Evolutionary conservation across 768 basidiomycete species (phyloP).

Genomic region (Mycena pura): DNA sequence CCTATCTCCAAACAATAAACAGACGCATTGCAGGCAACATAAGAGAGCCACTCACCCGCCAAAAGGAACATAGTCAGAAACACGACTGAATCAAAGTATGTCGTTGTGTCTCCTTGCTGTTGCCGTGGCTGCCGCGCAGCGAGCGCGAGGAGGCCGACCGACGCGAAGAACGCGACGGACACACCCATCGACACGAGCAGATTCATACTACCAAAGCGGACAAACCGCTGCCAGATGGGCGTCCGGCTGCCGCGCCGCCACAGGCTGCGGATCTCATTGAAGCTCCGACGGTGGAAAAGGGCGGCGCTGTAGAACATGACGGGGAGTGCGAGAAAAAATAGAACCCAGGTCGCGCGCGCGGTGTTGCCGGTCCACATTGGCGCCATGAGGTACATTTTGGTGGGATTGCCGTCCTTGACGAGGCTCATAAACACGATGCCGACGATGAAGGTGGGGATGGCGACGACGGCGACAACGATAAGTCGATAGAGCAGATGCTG

Average conservation of each 20-base stretch:
- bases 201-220: constrained; percentile 88
- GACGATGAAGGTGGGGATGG: constrained; percentile 84
- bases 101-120: constrained; percentile 58
- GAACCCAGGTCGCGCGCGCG: constrained; percentile 64
- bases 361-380: constrained; percentile 71
- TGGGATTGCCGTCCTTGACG: constrained; percentile 51
- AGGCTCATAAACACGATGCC: constrained; percentile 80
- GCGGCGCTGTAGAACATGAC: constrained; percentile 73
- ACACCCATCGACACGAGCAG: constrained; percentile 78
- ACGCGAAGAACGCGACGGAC: constrained; percentile 79
- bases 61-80: constrained; percentile 85
- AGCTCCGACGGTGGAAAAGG: constrained; percentile 59
- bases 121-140: constrained; percentile 50
- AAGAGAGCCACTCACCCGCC: constrained; percentile 48
- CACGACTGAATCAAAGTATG: constrained; percentile 84
- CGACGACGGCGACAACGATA: constrained; percentile 60
- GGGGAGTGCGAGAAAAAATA: constrained; percentile 72
- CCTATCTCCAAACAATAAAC: constrained; percentile 44
- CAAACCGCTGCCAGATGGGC: constrained; percentile 62
- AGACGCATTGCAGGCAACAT: not conserved
- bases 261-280: constrained; percentile 61
- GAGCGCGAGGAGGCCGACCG: constrained; percentile 69
- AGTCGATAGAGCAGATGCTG: constrained; percentile 59
- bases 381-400: constrained; percentile 58
- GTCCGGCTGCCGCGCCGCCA: constrained; percentile 63